A percentile compares a stretch with the other conserved stretches of the same genome.
Evolutionary conservation across 352 stramenopile genomes (phyloP).

Genomic region (Pythium oligandrum): DNA sequence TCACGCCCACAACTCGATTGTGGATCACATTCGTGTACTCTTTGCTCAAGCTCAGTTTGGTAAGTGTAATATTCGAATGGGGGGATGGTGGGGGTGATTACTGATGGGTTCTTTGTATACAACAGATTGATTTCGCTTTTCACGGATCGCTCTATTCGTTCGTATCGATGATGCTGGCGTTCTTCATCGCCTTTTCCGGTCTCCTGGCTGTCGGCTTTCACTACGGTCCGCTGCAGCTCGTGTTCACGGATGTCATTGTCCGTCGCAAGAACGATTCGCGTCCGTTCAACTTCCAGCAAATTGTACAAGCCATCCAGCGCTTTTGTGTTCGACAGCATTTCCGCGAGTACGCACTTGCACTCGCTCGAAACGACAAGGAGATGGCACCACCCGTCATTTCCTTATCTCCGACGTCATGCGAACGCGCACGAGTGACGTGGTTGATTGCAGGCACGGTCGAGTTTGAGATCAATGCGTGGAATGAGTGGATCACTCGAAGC

Average conservation of each 20-base stretch:
- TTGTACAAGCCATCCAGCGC: slow-evolving; percentile 13
- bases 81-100: background rate
- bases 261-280: slow-evolving; percentile 27
- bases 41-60: slow-evolving; percentile 71
- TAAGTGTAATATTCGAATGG: slow-evolving; percentile 13
- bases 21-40: slow-evolving; percentile 72
- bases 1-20: slow-evolving; percentile 56
- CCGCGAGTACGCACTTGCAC: slow-evolving; percentile 18
- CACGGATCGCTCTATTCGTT: slow-evolving; percentile 66
- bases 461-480: slow-evolving; percentile 63
- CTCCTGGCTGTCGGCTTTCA: slow-evolving; percentile 75
- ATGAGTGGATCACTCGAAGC: slow-evolving; percentile 52
- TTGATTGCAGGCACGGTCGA: slow-evolving; percentile 55
- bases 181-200: slow-evolving; percentile 65
- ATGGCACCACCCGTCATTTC: slow-evolving; percentile 4
- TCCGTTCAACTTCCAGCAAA: slow-evolving; percentile 5
- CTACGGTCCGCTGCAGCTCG: slow-evolving; percentile 68
- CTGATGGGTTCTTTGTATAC: too few relatives aligned
- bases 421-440: slow-evolving; percentile 36
- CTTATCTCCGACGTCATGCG: background rate
- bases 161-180: slow-evolving; percentile 52
- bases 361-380: background rate
- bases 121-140: slow-evolving; percentile 76
- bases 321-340: slow-evolving; percentile 24
- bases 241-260: slow-evolving; percentile 71